A percentile compares a stretch with the other conserved stretches of the same genome.
Evolutionary conservation across 345 rosid species (phyloP).

Genomic region (Citrus australasica): DNA sequence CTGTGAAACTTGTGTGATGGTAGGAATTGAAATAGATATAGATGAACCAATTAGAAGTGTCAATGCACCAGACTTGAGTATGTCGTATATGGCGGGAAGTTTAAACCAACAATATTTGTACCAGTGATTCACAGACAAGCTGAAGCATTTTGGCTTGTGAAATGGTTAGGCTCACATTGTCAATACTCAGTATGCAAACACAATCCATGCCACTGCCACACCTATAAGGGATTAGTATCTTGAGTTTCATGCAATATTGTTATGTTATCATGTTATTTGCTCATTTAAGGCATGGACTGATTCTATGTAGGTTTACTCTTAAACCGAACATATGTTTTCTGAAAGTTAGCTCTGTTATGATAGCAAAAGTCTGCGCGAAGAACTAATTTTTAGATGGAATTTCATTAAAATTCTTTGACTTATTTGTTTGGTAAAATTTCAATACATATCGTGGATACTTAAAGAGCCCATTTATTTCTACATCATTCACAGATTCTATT

Average conservation of each 20-base stretch:
- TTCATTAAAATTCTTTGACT: neutral
- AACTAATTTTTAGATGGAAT: neutral
- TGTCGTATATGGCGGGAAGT: neutral
- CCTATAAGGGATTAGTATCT: neutral
- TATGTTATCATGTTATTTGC: neutral
- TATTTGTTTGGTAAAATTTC: neutral
- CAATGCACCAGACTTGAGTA: neutral
- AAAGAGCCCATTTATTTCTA: neutral
- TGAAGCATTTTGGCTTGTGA: neutral
- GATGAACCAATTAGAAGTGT: neutral
- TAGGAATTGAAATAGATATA: neutral
- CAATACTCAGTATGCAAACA: neutral
- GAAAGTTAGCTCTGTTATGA: neutral
- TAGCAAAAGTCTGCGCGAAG: neutral
- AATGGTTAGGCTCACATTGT: neutral
- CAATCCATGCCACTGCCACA: neutral
- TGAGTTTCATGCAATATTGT: neutral
- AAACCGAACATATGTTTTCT: neutral
- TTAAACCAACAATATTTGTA: neutral
- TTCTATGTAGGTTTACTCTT: neutral
- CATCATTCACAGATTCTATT: neutral
- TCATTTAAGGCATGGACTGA: neutral
- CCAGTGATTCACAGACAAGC: neutral
- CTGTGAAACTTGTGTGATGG: neutral
- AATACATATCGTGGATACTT: neutral